A percentile compares a stretch with the other conserved stretches of the same genome.
Evolutionary conservation across 2,329 filamentous ascomycete genomes (phyloP).

Genomic region (Lasiodiplodia theobromae): DNA sequence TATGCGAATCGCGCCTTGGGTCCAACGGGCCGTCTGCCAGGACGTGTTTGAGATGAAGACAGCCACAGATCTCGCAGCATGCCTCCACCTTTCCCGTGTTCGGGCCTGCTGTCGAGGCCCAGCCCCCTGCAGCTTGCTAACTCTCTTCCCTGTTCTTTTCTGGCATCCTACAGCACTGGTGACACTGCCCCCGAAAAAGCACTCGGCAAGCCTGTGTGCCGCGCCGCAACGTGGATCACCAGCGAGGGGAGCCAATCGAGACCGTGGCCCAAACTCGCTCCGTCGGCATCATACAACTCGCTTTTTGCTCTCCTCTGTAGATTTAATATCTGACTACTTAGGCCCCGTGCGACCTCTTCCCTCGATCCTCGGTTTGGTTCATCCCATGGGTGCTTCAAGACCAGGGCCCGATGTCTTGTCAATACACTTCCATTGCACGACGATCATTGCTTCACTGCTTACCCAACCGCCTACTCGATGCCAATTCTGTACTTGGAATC

Average conservation of each 20-base stretch:
- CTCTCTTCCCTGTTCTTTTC: slow-evolving; percentile 13
- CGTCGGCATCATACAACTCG: neutral
- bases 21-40: neutral
- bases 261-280: slow-evolving; percentile 5
- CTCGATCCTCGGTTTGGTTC: neutral
- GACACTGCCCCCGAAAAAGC: slow-evolving; percentile 18
- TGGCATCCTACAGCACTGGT: slow-evolving; percentile 14
- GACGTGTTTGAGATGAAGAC: slow-evolving; percentile 21
- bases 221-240: slow-evolving; percentile 16
- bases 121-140: slow-evolving; percentile 1
- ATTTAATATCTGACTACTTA: neutral
- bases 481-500: neutral
- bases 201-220: slow-evolving; percentile 2
- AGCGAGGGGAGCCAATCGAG: slow-evolving; percentile 17
- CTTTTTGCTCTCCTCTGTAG: neutral
- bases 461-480: neutral
- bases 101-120: neutral
- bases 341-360: neutral
- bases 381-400: neutral
- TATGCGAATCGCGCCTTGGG: neutral
- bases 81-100: neutral
- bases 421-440: neutral
- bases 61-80: slow-evolving; percentile 11
- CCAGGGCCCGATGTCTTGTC: slow-evolving; percentile 6
- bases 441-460: neutral